Evolutionary conservation across 2,329 filamentous ascomycete genomes (phyloP).

Genomic region (Sporothrix mexicana): DNA sequence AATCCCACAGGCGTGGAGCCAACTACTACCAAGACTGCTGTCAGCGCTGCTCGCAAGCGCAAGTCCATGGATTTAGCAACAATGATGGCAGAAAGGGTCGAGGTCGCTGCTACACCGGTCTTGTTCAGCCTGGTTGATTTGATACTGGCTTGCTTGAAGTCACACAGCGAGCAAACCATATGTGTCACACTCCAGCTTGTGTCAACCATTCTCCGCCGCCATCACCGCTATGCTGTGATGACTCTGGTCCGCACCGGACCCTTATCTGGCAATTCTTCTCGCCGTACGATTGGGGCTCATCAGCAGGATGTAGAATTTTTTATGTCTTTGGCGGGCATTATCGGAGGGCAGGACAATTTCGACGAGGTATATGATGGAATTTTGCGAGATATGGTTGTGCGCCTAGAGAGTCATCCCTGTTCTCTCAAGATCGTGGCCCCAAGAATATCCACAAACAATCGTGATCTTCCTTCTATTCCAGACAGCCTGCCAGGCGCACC

Average conservation of each 20-base stretch:
- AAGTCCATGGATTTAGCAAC: constrained; percentile 89
- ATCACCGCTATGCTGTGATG: constrained; percentile 83
- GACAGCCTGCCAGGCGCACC: constrained; percentile 65
- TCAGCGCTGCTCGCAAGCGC: constrained; percentile 75
- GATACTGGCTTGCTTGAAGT: constrained; percentile 82
- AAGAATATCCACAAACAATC: constrained; percentile 61
- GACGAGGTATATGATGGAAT: constrained; percentile 75
- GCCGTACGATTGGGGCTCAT: constrained; percentile 73
- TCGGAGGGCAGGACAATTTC: constrained; percentile 72
- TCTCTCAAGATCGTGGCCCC: constrained; percentile 71
- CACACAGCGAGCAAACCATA: constrained; percentile 85
- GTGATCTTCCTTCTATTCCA: constrained; percentile 61
- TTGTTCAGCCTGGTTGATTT: constrained; percentile 94
- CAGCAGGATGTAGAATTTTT: constrained; percentile 76
- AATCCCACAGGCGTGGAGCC: constrained; percentile 54
- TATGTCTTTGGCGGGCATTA: constrained; percentile 68
- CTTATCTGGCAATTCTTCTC: constrained; percentile 45
- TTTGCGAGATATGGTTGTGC: constrained; percentile 71
- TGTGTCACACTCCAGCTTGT: constrained; percentile 86
- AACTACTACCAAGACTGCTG: constrained; percentile 49
- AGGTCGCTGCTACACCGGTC: constrained; percentile 76
- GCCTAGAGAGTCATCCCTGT: constrained; percentile 75
- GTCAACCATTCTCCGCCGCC: constrained; percentile 82
- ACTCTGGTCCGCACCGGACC: constrained; percentile 74
- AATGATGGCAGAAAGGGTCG: constrained; percentile 75